These are phyloP conservation scores for Metschnikowia cubensis DNA, from an alignment of 805 yeast genomes.

Conservation along the genomic window DNA sequence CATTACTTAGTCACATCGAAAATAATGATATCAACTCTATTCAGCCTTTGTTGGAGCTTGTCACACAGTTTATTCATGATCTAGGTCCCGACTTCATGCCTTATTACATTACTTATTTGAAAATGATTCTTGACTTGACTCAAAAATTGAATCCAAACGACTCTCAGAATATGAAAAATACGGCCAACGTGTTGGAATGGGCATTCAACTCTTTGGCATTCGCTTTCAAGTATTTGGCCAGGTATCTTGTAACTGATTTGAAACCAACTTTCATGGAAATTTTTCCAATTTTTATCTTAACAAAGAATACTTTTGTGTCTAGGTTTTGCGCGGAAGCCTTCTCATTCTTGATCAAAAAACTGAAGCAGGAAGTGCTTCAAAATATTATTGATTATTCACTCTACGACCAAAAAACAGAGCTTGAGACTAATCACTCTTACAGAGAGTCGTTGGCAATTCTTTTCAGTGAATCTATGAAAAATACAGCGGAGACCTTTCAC, in stretches of 20 bases:
- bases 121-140: slow-evolving; percentile 47
- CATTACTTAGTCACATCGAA: slow-evolving; percentile 44
- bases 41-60: slow-evolving; percentile 72
- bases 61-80: slow-evolving; percentile 87
- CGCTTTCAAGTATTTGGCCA: slow-evolving; percentile 80
- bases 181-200: slow-evolving; percentile 71
- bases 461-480: slow-evolving; percentile 69
- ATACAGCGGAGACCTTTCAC: slow-evolving; percentile 69
- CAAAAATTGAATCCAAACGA: slow-evolving; percentile 35
- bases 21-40: slow-evolving; percentile 65
- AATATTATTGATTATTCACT: slow-evolving; percentile 44
- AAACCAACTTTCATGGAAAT: slow-evolving; percentile 64
- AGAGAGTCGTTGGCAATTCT: slow-evolving; percentile 56
- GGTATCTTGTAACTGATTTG: slow-evolving; percentile 57
- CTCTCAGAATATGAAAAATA: slow-evolving; percentile 51
- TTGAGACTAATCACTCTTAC: slow-evolving; percentile 44
- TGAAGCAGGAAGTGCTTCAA: slow-evolving; percentile 45
- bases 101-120: slow-evolving; percentile 54
- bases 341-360: slow-evolving; percentile 75
- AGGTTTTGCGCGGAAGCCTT: slow-evolving; percentile 89
- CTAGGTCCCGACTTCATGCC: slow-evolving; percentile 85
- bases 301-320: slow-evolving; percentile 58
- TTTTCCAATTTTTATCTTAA: slow-evolving; percentile 57
- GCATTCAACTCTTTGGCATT: slow-evolving; percentile 82
- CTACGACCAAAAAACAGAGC: slow-evolving; percentile 26